Evolutionary conservation across 129 eudicot genomes (phyloP), one percentile per base, ranked within the genome.

Genomic region (Artemisia tridentata): DNA sequence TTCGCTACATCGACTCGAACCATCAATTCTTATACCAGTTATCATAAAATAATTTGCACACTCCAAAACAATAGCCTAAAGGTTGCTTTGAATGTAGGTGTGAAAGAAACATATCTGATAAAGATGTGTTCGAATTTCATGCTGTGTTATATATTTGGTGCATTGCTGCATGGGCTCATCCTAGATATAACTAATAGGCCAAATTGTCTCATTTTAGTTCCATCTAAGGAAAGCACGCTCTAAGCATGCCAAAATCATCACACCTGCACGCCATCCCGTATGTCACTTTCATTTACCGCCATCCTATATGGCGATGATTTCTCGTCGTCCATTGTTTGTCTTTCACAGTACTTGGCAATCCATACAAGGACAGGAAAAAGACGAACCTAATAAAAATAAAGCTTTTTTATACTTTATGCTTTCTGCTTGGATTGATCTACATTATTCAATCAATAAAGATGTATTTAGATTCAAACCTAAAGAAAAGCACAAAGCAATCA

Each of bases 141-240:
- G 23, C 63, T 3, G 34, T 62, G 76, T 62, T 49, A 50, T 62
- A 62, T 29, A 29, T 50, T 31, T 29, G 77, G 68, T 72, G 77
- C 62, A 50, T 34, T 50, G 68, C 23, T 14, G 50, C 61, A 47
- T 11, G 46, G 64, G 55, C 46, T 73, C 65, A 52, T 34, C 43
- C 43, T 34, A 34, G 43, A 34, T 34, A 34, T 5, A 34, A 7
- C 8, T 34, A 34, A 34, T 34, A 34, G 43, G 9, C 43, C 43
- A 34, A 34, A 34, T 5, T 34, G 43, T 31, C 41, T 31, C 6
- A 31, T 31, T 5, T 31, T 31, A 31, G 41, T 31, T 31, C 41
- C 41, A 31, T 31, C 7, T 31, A 31, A 31, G 6, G 29, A 7
- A 16, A 53, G 3, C 0, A 17, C 13, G 17, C 69, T 73, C 52